Conservation (phyloP, 768 basidiomycete species). For the Hericium coralloides region DNA sequence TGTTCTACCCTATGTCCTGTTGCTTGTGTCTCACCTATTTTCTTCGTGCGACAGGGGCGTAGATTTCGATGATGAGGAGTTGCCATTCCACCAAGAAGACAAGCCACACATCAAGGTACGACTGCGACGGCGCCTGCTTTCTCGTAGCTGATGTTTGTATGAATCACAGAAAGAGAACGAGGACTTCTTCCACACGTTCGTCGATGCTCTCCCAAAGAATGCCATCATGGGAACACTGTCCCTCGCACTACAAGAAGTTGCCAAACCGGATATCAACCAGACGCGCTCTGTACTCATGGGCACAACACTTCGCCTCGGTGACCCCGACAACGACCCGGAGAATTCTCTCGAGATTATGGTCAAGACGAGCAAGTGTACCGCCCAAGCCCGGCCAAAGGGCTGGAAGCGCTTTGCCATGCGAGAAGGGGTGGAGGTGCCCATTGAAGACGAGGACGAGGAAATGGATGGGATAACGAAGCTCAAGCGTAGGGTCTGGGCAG, state of each 20-base stretch:
- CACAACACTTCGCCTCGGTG: conserved; percentile 73
- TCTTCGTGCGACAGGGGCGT: conserved; percentile 51
- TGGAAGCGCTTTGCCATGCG: conserved; percentile 70
- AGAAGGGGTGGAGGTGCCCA: conserved; percentile 21
- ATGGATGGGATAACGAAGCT: conserved; percentile 8
- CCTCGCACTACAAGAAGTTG: conserved; percentile 52
- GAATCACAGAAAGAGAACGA: conserved; percentile 60
- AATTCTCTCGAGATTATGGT: conserved; percentile 70
- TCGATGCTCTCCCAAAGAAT: conserved; percentile 34
- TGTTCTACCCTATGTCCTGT: conserved; percentile 15
- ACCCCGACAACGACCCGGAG: conserved; percentile 52
- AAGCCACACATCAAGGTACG: conserved; percentile 70
- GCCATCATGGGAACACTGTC: conserved; percentile 51
- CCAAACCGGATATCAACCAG: conserved; percentile 52
- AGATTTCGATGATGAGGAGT: conserved; percentile 75
- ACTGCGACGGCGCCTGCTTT: neutral
- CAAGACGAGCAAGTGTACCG: conserved; percentile 75
- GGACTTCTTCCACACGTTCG: conserved; percentile 49
- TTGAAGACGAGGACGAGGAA: conserved; percentile 20
- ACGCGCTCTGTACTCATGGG: conserved; percentile 57
- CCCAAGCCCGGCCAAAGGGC: conserved; percentile 54
- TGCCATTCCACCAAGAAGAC: conserved; percentile 51
- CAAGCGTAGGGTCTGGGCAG: conserved; percentile 24
- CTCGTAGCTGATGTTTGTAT: too few species aligned
- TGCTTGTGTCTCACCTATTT: neutral